phyloP scores from a whole-genome alignment of 768 basidiomycete genomes.

The Arthromyces matolae region DNA sequence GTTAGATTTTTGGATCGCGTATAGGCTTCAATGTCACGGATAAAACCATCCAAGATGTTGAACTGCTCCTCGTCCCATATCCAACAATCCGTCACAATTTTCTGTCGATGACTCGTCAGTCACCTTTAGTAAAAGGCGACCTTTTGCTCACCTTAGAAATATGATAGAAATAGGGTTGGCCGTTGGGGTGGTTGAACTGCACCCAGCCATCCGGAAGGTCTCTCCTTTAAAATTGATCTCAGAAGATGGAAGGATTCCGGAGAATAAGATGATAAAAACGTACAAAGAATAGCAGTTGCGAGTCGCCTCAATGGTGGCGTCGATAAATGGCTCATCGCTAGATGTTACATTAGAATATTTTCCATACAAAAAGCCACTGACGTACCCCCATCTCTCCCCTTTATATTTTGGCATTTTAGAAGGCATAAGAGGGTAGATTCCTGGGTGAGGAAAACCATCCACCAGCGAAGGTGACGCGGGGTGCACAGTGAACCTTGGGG shows the following conservation, averaged over 20 bases:
- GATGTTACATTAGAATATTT: too few species aligned
- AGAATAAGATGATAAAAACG: too few species aligned
- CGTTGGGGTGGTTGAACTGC: slow-evolving; percentile 10
- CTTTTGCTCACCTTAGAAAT: not conserved
- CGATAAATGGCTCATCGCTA: too few species aligned
- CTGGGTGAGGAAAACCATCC: not conserved
- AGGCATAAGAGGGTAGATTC: slow-evolving; percentile 6
- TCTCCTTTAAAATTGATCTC: too few species aligned
- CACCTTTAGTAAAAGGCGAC: not conserved
- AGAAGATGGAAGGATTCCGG: too few species aligned
- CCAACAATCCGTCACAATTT: slow-evolving; percentile 11
- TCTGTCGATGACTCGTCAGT: not conserved
- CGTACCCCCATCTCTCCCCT: slow-evolving; percentile 7
- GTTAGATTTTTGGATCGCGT: not conserved
- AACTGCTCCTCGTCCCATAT: not conserved
- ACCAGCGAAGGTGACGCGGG: not conserved
- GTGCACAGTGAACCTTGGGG: not conserved
- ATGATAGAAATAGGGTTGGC: slow-evolving; percentile 9
- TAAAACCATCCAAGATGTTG: not conserved
- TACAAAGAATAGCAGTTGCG: too few species aligned
- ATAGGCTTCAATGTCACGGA: slow-evolving; percentile 3
- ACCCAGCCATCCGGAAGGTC: slow-evolving; percentile 8
- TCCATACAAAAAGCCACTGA: too few species aligned
- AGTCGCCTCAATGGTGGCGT: too few species aligned
- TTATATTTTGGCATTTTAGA: slow-evolving; percentile 8